These are phyloP conservation scores for Nicotiana attenuata DNA, from an alignment of 257 asterid species.

Conservation along the genomic window DNA sequence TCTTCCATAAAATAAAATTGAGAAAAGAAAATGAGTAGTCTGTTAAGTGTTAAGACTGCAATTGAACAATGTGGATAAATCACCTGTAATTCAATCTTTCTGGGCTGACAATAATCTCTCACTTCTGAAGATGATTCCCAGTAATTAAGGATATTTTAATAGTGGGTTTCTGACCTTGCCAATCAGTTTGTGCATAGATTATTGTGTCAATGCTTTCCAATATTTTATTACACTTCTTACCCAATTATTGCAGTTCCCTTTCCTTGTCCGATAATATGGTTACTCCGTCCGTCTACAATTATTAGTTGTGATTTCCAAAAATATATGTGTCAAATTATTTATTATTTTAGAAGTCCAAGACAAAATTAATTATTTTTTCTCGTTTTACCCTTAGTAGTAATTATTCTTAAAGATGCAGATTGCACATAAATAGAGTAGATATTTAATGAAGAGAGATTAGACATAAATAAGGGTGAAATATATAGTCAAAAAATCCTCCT, in stretches of 20 bases:
- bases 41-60: neutral
- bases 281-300: no score
- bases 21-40: neutral
- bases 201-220: neutral
- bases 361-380: no score
- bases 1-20: neutral
- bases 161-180: neutral
- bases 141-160: neutral
- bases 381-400: no score
- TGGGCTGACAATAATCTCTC: neutral
- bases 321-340: no score
- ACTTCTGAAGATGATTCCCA: neutral
- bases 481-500: no score
- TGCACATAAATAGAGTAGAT: no score
- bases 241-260: neutral
- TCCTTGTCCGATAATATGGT: neutral
- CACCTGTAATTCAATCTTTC: neutral
- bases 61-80: neutral
- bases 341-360: no score
- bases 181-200: neutral
- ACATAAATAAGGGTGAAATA: no score
- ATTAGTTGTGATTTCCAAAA: no score
- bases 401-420: no score
- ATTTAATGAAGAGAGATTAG: no score
- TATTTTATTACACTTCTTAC: neutral